These are phyloP conservation scores for Cryptococcus sp. DNA, from an alignment of 1,284 basidiomycete genomes.

Conservation along the genomic window DNA sequence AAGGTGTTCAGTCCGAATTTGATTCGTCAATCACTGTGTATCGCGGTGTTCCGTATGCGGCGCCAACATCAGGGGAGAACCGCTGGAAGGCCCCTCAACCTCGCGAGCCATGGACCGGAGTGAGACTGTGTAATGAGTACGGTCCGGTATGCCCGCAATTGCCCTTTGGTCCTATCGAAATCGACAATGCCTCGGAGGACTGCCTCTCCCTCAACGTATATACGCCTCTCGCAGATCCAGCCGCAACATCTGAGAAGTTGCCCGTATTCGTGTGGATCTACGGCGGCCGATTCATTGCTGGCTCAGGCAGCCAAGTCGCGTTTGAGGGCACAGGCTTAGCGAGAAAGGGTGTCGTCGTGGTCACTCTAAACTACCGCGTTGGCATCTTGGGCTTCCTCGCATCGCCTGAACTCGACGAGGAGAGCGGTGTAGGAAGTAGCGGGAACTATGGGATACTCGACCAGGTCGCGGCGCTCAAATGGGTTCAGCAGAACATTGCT, in stretches of 20 bases:
- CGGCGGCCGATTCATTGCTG: neutral
- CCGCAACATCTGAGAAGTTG: neutral
- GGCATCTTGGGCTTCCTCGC: slow-evolving; percentile 56
- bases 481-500: slow-evolving; percentile 44
- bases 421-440: slow-evolving; percentile 30
- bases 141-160: slow-evolving; percentile 9
- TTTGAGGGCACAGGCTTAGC: slow-evolving; percentile 56
- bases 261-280: neutral
- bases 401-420: slow-evolving; percentile 46
- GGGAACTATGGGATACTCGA: slow-evolving; percentile 57
- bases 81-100: slow-evolving; percentile 7
- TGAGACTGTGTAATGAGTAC: neutral
- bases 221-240: neutral
- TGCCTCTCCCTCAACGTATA: neutral
- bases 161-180: slow-evolving; percentile 5
- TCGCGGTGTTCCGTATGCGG: slow-evolving; percentile 7
- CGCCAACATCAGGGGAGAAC: slow-evolving; percentile 7
- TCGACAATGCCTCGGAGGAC: slow-evolving; percentile 2
- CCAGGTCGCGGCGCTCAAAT: slow-evolving; percentile 43
- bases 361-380: slow-evolving; percentile 61
- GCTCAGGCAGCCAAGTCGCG: slow-evolving; percentile 47
- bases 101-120: neutral
- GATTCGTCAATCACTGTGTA: slow-evolving; percentile 5
- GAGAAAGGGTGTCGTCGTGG: slow-evolving; percentile 58
- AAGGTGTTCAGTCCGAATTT: slow-evolving; percentile 1